Conservation (phyloP, 768 basidiomycete species). For the Lactarius evosmus region DNA sequence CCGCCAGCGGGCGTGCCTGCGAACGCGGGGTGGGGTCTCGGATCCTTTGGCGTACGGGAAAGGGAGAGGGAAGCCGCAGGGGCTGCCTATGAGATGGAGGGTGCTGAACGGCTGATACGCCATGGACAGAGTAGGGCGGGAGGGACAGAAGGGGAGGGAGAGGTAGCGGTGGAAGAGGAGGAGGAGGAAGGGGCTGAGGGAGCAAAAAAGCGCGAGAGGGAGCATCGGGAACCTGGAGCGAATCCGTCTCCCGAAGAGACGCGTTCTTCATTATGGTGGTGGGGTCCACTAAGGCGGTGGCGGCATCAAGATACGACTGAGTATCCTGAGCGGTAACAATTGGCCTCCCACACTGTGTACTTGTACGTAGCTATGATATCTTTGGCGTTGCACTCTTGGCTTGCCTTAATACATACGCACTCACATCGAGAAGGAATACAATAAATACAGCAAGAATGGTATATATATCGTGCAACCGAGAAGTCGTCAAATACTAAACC, state of each 20-base stretch:
- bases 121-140: constrained; percentile 16
- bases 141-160: constrained; percentile 23
- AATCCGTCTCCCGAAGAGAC: background rate
- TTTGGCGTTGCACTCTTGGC: background rate
- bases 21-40: constrained; percentile 65
- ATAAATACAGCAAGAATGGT: background rate
- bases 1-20: constrained; percentile 30
- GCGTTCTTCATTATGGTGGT: constrained; percentile 60
- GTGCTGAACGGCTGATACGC: constrained; percentile 1
- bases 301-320: constrained; percentile 72
- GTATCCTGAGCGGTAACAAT: constrained; percentile 41
- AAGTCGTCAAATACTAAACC: background rate
- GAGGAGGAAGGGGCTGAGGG: constrained; percentile 21
- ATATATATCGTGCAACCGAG: background rate
- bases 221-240: constrained; percentile 13
- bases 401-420: background rate
- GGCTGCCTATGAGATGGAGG: constrained; percentile 32
- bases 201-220: constrained; percentile 32
- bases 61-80: constrained; percentile 33
- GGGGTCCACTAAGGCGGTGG: constrained; percentile 75
- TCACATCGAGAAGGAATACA: background rate
- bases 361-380: background rate
- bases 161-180: background rate
- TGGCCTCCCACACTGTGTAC: background rate
- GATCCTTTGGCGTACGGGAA: constrained; percentile 58